A percentile compares a stretch with the other conserved stretches of the same genome.
These are phyloP conservation scores for Sophora flavescens DNA, from an alignment of 306 rosid species.

Conservation along the genomic window DNA sequence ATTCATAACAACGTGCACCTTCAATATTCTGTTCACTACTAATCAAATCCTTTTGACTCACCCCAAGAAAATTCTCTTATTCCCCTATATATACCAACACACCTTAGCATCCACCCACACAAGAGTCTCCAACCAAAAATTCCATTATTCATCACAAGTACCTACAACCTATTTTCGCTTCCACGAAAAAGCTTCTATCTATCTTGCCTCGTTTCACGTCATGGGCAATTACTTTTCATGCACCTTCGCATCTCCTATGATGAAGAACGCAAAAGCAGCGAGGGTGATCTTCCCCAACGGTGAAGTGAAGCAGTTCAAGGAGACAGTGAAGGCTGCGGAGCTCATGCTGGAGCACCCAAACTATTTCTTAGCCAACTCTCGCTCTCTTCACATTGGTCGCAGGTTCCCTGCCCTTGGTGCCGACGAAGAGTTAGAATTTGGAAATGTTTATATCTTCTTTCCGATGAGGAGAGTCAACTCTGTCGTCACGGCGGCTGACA, in stretches of 20 bases:
- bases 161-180: not conserved
- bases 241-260: constrained; percentile 68
- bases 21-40: not conserved
- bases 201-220: too few species aligned
- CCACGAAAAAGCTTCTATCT: not conserved
- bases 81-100: not conserved
- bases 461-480: constrained; percentile 81
- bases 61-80: not conserved
- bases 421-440: constrained; percentile 81
- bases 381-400: constrained; percentile 71
- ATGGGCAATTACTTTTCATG: constrained; percentile 94
- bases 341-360: constrained; percentile 83
- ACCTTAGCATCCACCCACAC: not conserved
- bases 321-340: constrained; percentile 77
- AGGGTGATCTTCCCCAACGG: constrained; percentile 84
- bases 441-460: constrained; percentile 73
- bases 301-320: constrained; percentile 69
- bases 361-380: constrained; percentile 64
- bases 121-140: not conserved
- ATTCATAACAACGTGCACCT: constrained; percentile 5
- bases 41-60: not conserved
- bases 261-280: constrained; percentile 62
- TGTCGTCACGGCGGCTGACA: constrained; percentile 73
- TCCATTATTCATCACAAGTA: not conserved
- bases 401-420: constrained; percentile 81